These are phyloP conservation scores for Neonectria neomacrospora DNA, from an alignment of 2,329 filamentous ascomycete species.

Conservation along the genomic window DNA sequence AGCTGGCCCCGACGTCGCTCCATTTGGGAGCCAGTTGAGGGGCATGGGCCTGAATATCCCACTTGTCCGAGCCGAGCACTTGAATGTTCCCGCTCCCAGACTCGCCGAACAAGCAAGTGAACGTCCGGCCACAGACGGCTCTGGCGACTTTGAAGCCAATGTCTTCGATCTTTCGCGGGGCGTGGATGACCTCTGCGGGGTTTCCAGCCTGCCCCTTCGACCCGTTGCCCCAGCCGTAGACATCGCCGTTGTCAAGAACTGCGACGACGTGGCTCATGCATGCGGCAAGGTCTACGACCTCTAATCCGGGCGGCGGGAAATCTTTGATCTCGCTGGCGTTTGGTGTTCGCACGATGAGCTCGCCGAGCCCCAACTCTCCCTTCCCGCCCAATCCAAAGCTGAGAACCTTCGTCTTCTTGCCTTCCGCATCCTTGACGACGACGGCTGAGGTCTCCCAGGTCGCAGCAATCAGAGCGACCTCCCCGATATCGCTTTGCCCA, in stretches of 20 bases:
- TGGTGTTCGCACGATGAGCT: slow-evolving; percentile 60
- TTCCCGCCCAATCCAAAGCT: slow-evolving; percentile 74
- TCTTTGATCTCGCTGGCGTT: slow-evolving; percentile 62
- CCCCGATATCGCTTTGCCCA: slow-evolving; percentile 43
- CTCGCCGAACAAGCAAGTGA: slow-evolving; percentile 77
- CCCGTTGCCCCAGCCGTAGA: slow-evolving; percentile 89
- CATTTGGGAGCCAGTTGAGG: slow-evolving; percentile 66
- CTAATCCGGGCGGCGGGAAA: slow-evolving; percentile 71
- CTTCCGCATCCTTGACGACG: slow-evolving; percentile 59
- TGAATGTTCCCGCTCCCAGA: slow-evolving; percentile 67
- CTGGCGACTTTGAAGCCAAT: slow-evolving; percentile 70
- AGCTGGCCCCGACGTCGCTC: slow-evolving; percentile 79
- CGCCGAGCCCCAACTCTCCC: slow-evolving; percentile 77
- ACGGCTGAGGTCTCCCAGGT: slow-evolving; percentile 83
- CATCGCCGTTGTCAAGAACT: slow-evolving; percentile 78
- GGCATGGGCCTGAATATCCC: slow-evolving; percentile 68
- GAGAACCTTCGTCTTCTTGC: slow-evolving; percentile 63
- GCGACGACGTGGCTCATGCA: slow-evolving; percentile 82
- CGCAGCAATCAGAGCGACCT: slow-evolving; percentile 66
- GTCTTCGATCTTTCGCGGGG: slow-evolving; percentile 69
- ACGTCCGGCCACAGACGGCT: slow-evolving; percentile 85
- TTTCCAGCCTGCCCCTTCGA: slow-evolving; percentile 85
- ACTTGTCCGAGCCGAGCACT: slow-evolving; percentile 82
- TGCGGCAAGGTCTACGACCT: slow-evolving; percentile 74
- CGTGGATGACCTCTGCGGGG: slow-evolving; percentile 62